A percentile compares a stretch with the other conserved stretches of the same genome.
phyloP scores from a whole-genome alignment of 495 filamentous ascomycete genomes.

The Aspergillus affinis region DNA sequence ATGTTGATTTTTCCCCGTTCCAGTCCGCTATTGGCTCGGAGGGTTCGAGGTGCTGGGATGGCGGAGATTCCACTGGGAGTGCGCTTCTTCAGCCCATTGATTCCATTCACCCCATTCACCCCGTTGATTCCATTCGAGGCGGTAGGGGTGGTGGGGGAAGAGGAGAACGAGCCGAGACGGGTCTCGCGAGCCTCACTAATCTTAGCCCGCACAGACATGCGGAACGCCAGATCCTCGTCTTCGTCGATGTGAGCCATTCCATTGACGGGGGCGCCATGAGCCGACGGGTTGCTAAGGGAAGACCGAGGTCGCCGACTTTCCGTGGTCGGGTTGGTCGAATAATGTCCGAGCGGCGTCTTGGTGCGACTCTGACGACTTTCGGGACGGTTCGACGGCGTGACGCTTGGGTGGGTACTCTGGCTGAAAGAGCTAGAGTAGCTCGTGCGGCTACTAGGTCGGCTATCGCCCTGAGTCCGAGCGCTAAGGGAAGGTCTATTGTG shows the following conservation, averaged over 20 bases:
- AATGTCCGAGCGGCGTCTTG: constrained; percentile 61
- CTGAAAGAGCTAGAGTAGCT: constrained; percentile 48
- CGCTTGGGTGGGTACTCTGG: constrained; percentile 38
- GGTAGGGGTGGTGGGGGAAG: not conserved
- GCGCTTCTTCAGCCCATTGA: constrained; percentile 40
- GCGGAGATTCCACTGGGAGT: constrained; percentile 50
- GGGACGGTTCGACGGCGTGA: constrained; percentile 39
- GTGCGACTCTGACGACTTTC: constrained; percentile 72
- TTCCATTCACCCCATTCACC: too few relatives aligned
- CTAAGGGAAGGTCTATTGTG: constrained; percentile 53
- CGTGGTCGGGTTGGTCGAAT: constrained; percentile 44
- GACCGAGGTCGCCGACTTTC: constrained; percentile 50
- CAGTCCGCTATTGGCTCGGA: constrained; percentile 48
- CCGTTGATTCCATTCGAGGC: constrained; percentile 15
- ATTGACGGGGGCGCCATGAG: constrained; percentile 30
- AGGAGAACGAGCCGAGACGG: constrained; percentile 39
- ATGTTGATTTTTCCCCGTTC: constrained; percentile 50
- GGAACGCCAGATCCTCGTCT: constrained; percentile 37
- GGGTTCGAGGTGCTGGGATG: constrained; percentile 52
- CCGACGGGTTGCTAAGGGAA: constrained; percentile 45
- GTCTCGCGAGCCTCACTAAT: constrained; percentile 26
- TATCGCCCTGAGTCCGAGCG: constrained; percentile 39
- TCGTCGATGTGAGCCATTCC: constrained; percentile 48
- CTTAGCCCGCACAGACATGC: constrained; percentile 36
- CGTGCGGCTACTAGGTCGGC: constrained; percentile 49